phyloP scores from a whole-genome alignment of 768 basidiomycete genomes.

The Leccinum boreale region DNA sequence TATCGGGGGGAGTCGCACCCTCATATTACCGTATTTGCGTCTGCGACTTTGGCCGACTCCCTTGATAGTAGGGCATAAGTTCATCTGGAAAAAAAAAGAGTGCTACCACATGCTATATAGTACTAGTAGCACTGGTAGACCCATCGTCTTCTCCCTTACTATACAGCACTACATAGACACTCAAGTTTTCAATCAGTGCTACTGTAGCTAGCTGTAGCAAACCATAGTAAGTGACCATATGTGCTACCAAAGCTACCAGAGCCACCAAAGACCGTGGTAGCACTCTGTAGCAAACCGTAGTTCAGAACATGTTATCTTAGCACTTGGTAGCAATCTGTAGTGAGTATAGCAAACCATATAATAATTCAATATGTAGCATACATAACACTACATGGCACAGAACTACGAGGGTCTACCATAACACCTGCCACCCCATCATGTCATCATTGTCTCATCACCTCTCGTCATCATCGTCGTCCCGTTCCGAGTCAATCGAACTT shows the following conservation, averaged over 20 bases:
- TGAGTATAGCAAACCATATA: not conserved
- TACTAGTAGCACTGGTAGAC: not conserved
- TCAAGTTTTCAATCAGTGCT: not conserved
- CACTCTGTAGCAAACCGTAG: not conserved
- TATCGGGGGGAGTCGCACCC: too few relatives aligned
- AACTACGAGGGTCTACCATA: too few relatives aligned
- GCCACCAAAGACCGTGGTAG: too few relatives aligned
- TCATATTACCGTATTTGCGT: too few relatives aligned
- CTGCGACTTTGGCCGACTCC: too few relatives aligned
- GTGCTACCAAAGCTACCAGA: not conserved
- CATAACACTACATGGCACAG: too few relatives aligned
- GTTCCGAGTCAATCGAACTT: too few relatives aligned
- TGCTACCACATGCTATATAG: not conserved
- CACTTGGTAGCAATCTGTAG: not conserved
- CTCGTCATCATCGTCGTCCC: too few relatives aligned
- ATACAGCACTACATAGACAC: not conserved
- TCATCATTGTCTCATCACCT: too few relatives aligned
- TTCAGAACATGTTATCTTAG: not conserved
- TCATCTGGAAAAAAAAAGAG: not conserved
- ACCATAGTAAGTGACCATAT: not conserved
- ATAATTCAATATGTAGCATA: too few relatives aligned
- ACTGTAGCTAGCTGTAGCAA: not conserved
- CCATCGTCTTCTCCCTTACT: not conserved
- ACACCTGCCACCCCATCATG: too few relatives aligned
- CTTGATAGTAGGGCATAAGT: too few relatives aligned